Percentiles rank a stretch among this genome's conserved stretches.
These are phyloP conservation scores for Sugiyamaella lignohabitans DNA, from an alignment of 805 yeast species.

Conservation along the genomic window DNA sequence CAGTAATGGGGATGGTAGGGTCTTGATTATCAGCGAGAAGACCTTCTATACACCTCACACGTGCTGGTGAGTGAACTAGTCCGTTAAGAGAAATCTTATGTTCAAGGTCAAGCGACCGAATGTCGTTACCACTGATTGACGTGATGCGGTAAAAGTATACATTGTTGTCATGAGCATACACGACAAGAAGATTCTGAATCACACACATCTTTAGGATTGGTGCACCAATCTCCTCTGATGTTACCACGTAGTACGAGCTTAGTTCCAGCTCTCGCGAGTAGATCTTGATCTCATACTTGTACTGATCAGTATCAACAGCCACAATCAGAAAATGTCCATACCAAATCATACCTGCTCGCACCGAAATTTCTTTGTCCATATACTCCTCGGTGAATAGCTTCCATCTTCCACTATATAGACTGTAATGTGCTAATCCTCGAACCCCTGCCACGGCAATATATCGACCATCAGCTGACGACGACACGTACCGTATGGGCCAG, in stretches of 20 bases:
- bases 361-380: conserved; percentile 32
- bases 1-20: conserved; percentile 1
- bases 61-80: conserved; percentile 34
- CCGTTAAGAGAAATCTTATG: conserved; percentile 32
- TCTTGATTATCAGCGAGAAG: conserved; percentile 12
- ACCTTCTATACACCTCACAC: conserved; percentile 33
- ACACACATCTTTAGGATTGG: conserved; percentile 29
- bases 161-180: conserved; percentile 30
- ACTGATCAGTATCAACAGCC: conserved; percentile 26
- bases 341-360: conserved; percentile 36
- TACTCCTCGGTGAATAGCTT: conserved; percentile 36
- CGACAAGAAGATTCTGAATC: conserved; percentile 28
- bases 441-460: conserved; percentile 46
- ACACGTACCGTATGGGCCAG: conserved; percentile 37
- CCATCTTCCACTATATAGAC: conserved; percentile 40
- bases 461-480: conserved; percentile 44
- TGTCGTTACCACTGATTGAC: conserved; percentile 8
- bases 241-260: conserved; percentile 29
- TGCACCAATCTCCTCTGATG: conserved; percentile 26
- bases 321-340: conserved; percentile 33
- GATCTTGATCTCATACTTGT: conserved; percentile 28
- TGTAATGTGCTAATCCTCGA: conserved; percentile 40
- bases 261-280: conserved; percentile 34
- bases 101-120: conserved; percentile 25
- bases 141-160: conserved; percentile 26